phyloP scores from a whole-genome alignment of 192 early-diverging fungal species.

The Jimgerdemannia flammicorona region DNA sequence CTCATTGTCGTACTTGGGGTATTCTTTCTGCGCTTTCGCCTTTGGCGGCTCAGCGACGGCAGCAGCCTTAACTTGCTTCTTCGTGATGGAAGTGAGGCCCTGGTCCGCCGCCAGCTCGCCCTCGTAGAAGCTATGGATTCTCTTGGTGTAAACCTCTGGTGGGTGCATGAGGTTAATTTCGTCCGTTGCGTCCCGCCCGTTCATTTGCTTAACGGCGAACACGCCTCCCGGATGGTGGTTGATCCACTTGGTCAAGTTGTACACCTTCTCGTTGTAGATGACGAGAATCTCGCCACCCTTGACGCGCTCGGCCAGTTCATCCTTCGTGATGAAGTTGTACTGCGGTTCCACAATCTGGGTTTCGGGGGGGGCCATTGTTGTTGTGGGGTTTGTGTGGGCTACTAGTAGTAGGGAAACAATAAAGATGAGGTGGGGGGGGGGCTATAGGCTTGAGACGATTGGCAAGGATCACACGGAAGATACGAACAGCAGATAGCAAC shows the following conservation, averaged over 20 bases:
- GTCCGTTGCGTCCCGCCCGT: constrained; percentile 90
- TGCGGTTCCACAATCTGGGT: background rate
- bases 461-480: no score
- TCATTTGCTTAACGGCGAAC: constrained; percentile 82
- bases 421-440: no score
- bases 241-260: constrained; percentile 79
- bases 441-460: no score
- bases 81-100: background rate
- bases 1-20: constrained; percentile 3
- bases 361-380: constrained; percentile 13
- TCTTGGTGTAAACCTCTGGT: constrained; percentile 66
- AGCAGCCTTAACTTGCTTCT: background rate
- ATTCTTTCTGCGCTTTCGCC: background rate
- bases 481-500: no score
- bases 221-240: constrained; percentile 91
- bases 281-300: constrained; percentile 76
- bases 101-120: constrained; percentile 51
- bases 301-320: constrained; percentile 32
- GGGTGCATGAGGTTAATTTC: constrained; percentile 86
- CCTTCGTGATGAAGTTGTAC: constrained; percentile 21
- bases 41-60: background rate
- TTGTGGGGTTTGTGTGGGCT: no score
- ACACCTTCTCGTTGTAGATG: constrained; percentile 83
- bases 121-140: constrained; percentile 77
- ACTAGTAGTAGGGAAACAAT: no score